Conservation (phyloP, 345 rosid genomes). For the Draba incana region DNA sequence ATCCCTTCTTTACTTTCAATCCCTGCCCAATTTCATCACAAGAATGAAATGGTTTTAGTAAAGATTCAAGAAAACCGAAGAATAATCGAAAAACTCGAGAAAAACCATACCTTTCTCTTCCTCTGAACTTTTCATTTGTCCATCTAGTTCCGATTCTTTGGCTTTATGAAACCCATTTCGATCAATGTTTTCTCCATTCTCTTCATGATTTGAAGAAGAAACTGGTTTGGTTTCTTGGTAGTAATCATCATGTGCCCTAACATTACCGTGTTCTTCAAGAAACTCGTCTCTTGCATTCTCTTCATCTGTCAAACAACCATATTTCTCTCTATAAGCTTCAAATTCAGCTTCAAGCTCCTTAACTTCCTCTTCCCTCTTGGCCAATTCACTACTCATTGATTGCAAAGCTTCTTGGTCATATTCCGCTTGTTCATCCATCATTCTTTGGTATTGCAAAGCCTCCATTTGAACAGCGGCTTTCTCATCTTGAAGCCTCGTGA, state of each 20-base stretch:
- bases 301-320: slow-evolving; percentile 51
- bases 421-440: slow-evolving; percentile 98
- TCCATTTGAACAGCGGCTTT: slow-evolving; percentile 97
- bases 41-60: background rate
- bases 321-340: slow-evolving; percentile 62
- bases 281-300: slow-evolving; percentile 32
- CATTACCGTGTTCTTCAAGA: slow-evolving; percentile 12
- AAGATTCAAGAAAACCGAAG: slow-evolving; percentile 1
- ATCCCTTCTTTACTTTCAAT: slow-evolving; percentile 33
- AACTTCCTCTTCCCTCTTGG: slow-evolving; percentile 64
- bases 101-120: slow-evolving; percentile 47
- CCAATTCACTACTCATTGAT: slow-evolving; percentile 51
- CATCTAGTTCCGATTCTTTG: slow-evolving; percentile 20
- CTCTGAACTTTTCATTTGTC: background rate
- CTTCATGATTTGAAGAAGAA: slow-evolving; percentile 37
- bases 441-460: slow-evolving; percentile 93
- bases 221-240: slow-evolving; percentile 33
- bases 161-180: slow-evolving; percentile 14
- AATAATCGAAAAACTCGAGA: slow-evolving; percentile 9
- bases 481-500: slow-evolving; percentile 83
- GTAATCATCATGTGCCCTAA: background rate
- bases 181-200: slow-evolving; percentile 29
- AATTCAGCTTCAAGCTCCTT: slow-evolving; percentile 65
- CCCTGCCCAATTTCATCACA: slow-evolving; percentile 35
- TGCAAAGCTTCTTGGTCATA: slow-evolving; percentile 88